A percentile compares a stretch with the other conserved stretches of the same genome.
Evolutionary conservation across 169 alveolate species (phyloP).

Genomic region (Perkinsus chesapeaki): DNA sequence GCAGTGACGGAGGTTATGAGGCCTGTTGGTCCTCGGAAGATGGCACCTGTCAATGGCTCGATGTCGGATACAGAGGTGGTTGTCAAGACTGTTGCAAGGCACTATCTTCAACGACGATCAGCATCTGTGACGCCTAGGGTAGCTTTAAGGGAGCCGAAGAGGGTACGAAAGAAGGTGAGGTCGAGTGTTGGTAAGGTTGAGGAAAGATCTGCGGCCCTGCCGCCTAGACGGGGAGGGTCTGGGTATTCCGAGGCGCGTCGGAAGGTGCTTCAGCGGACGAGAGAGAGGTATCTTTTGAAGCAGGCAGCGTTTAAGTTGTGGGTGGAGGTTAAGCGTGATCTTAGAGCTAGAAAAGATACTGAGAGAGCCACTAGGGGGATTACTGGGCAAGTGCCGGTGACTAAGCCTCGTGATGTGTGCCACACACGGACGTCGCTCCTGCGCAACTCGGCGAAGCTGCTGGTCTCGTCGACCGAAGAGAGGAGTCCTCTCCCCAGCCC

Average conservation of each 20-base stretch:
- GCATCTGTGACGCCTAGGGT: not conserved
- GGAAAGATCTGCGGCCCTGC: not conserved
- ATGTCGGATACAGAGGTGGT: not conserved
- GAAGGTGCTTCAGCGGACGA: not conserved
- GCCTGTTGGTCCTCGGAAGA: too few relatives aligned
- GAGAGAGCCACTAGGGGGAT: not conserved
- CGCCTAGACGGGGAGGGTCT: not conserved
- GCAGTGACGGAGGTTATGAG: too few relatives aligned
- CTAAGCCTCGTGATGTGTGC: not conserved
- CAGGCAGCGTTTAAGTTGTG: not conserved
- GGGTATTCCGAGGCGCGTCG: not conserved
- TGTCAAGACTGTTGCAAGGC: not conserved
- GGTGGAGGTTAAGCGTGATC: not conserved
- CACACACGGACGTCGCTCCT: not conserved
- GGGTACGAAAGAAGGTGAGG: not conserved
- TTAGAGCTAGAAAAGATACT: not conserved
- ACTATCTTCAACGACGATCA: not conserved
- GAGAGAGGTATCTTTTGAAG: not conserved
- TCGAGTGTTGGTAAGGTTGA: not conserved
- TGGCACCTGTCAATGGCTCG: not conserved
- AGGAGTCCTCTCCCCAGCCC: too few relatives aligned
- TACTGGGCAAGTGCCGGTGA: not conserved
- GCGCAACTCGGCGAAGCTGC: not conserved
- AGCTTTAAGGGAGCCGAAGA: not conserved
- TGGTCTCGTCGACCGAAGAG: too few relatives aligned